Conservation (phyloP, 1,284 basidiomycete species). For the Cyathus olla region DNA sequence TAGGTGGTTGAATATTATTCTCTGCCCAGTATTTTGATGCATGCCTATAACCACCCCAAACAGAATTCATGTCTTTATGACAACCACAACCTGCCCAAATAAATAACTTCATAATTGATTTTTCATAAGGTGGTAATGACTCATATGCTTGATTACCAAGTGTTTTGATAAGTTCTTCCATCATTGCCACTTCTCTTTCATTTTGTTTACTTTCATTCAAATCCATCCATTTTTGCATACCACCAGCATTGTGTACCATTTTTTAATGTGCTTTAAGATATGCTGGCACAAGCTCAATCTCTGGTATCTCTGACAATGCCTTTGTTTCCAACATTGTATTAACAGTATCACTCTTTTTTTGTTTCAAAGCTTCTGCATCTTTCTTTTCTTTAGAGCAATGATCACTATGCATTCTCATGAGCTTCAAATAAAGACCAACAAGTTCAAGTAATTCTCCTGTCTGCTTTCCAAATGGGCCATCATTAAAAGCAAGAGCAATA, state of each 20-base stretch:
- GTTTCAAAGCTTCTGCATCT: constrained; percentile 3
- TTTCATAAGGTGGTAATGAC: not conserved
- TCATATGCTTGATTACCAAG: not conserved
- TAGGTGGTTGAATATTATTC: not conserved
- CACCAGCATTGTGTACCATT: not conserved
- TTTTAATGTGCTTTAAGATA: not conserved
- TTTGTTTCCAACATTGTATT: not conserved
- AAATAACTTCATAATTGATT: not conserved
- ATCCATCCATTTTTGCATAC: not conserved
- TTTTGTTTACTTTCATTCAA: not conserved
- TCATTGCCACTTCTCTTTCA: not conserved
- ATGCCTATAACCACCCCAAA: not conserved
- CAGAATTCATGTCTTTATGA: not conserved
- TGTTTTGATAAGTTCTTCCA: not conserved
- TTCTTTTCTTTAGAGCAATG: constrained; percentile 26
- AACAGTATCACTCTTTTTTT: not conserved
- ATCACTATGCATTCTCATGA: constrained; percentile 19
- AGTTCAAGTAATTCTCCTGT: not conserved
- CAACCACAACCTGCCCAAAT: not conserved
- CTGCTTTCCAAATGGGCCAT: constrained; percentile 18
- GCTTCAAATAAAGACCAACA: constrained; percentile 17
- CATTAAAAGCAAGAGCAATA: constrained; percentile 19
- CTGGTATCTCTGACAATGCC: not conserved
- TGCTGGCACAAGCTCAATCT: not conserved
- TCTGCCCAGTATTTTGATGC: not conserved